Percentiles rank a stretch among this genome's conserved stretches.
Evolutionary conservation across 1,284 basidiomycete species (phyloP).

Genomic region (Caloboletus firmus): DNA sequence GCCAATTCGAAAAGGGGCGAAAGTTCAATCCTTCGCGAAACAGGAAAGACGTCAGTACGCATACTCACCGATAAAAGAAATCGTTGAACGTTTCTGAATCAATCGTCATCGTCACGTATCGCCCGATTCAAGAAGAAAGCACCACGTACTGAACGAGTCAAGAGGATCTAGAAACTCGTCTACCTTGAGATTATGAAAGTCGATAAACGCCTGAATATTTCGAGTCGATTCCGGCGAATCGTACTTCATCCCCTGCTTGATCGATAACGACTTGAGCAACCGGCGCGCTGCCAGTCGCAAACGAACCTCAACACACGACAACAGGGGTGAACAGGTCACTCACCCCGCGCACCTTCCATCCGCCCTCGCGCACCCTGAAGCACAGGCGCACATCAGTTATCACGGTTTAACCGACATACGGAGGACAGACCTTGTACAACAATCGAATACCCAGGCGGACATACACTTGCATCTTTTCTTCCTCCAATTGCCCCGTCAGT

Average conservation of each 20-base stretch:
- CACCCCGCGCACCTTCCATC: slow-evolving; percentile 89
- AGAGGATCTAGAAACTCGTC: slow-evolving; percentile 84
- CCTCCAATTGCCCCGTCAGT: slow-evolving; percentile 86
- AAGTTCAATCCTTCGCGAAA: slow-evolving; percentile 36
- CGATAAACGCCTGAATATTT: slow-evolving; percentile 87
- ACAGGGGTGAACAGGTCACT: slow-evolving; percentile 21
- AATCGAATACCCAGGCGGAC: slow-evolving; percentile 90
- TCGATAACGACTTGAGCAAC: slow-evolving; percentile 84
- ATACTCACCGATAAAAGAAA: slow-evolving; percentile 72
- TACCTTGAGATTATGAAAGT: slow-evolving; percentile 85
- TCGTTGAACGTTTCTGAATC: slow-evolving; percentile 84
- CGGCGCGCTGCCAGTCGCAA: slow-evolving; percentile 54
- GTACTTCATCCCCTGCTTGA: slow-evolving; percentile 95
- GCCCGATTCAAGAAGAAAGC: not conserved
- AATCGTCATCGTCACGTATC: not conserved
- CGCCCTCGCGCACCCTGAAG: slow-evolving; percentile 74
- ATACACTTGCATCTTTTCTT: slow-evolving; percentile 98
- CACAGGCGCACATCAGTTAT: not conserved
- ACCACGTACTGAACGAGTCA: slow-evolving; percentile 72
- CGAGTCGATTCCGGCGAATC: slow-evolving; percentile 81
- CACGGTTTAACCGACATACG: not conserved
- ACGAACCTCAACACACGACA: slow-evolving; percentile 1
- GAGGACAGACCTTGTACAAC: slow-evolving; percentile 72
- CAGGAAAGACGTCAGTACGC: not conserved
- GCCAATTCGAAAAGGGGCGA: slow-evolving; percentile 14